Percentiles rank a stretch among this genome's conserved stretches.
phyloP scores from a whole-genome alignment of 1,284 basidiomycete genomes.

The Pseudozyma sp. region DNA sequence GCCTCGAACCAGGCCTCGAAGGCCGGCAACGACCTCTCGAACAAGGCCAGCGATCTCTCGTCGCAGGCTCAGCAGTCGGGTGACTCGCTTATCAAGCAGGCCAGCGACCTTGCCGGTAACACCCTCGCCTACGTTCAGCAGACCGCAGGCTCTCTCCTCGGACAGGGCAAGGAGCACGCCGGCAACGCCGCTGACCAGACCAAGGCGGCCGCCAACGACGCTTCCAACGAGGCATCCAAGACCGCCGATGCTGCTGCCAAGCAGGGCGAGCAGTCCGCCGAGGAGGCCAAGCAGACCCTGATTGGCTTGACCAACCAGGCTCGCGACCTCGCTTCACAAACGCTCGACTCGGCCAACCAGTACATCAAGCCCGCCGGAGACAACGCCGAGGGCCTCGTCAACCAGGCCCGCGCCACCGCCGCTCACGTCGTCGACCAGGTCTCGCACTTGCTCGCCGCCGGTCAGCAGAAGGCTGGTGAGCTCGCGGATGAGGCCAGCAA shows the following conservation, averaged over 20 bases:
- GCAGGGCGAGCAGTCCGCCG: constrained; percentile 46
- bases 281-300: constrained; percentile 54
- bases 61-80: constrained; percentile 41
- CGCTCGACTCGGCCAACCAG: constrained; percentile 54
- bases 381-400: constrained; percentile 37
- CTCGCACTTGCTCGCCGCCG: constrained; percentile 38
- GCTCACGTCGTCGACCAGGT: constrained; percentile 44
- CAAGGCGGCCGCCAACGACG: constrained; percentile 45
- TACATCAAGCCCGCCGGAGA: constrained; percentile 57
- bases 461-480: constrained; percentile 48
- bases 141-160: constrained; percentile 46
- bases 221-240: constrained; percentile 44
- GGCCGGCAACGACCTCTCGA: constrained; percentile 37
- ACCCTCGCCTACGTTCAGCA: constrained; percentile 53
- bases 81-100: constrained; percentile 46
- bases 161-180: constrained; percentile 43
- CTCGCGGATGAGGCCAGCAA: constrained; percentile 42
- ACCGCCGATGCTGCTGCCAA: constrained; percentile 42
- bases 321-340: constrained; percentile 51
- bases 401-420: constrained; percentile 47
- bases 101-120: constrained; percentile 49
- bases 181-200: constrained; percentile 46
- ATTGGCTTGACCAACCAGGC: constrained; percentile 51
- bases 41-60: constrained; percentile 38
- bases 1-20: constrained; percentile 43